Evolutionary conservation across 2,329 filamentous ascomycete species (phyloP).

Genomic region (Dactylellina leptospora): DNA sequence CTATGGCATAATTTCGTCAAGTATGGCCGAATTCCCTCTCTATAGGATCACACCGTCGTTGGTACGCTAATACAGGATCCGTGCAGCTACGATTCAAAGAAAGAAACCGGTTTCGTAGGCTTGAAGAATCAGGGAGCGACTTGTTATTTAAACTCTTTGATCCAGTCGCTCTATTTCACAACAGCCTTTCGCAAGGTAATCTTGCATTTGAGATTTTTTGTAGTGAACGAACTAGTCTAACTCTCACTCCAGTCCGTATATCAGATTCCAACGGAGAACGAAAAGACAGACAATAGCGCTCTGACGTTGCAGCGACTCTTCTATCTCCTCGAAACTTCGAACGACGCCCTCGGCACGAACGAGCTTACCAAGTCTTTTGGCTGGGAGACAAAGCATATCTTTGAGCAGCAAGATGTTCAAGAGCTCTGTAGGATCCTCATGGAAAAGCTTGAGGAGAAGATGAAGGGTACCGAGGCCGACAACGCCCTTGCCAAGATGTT

Average conservation of each 20-base stretch:
- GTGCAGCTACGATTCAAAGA: conserved; percentile 90
- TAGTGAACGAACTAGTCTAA: conserved; percentile 18
- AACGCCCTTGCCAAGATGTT: conserved; percentile 90
- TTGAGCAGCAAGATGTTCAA: conserved; percentile 98
- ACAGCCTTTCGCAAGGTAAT: conserved; percentile 90
- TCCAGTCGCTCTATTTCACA: conserved; percentile 85
- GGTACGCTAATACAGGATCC: conserved; percentile 1
- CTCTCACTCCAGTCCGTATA: conserved; percentile 77
- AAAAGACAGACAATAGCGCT: conserved; percentile 85
- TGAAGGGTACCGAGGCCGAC: conserved; percentile 95
- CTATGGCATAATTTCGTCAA: conserved; percentile 91
- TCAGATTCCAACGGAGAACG: conserved; percentile 89
- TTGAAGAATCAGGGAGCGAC: conserved; percentile 96
- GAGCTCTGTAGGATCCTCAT: conserved; percentile 95
- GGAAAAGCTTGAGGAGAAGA: conserved; percentile 95
- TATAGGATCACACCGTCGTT: not conserved
- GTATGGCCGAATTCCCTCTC: conserved; percentile 61
- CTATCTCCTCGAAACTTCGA: conserved; percentile 90
- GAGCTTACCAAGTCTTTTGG: conserved; percentile 97
- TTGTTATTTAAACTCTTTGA: conserved; percentile 83
- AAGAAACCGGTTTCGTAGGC: conserved; percentile 95
- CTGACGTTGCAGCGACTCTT: conserved; percentile 94
- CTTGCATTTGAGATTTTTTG: too few species aligned
- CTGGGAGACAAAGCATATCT: conserved; percentile 97
- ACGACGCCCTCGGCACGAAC: conserved; percentile 82